Conservation (phyloP, 2,329 filamentous ascomycete genomes). For the Hymenoscyphus fructigenus region DNA sequence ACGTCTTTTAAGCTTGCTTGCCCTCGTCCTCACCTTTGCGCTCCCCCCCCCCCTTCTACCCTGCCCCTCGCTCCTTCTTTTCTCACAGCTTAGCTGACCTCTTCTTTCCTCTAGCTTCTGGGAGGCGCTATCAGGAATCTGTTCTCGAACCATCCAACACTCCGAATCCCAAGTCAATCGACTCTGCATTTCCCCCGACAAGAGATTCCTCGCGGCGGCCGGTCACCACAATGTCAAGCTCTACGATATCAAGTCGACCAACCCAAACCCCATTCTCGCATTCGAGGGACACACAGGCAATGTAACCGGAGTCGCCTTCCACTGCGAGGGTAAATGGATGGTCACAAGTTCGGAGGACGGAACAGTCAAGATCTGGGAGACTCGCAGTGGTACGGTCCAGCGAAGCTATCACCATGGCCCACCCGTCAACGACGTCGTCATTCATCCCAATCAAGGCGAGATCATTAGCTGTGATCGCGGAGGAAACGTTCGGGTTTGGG, state of each 20-base stretch:
- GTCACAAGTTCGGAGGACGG: conserved; percentile 96
- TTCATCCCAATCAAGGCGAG: conserved; percentile 97
- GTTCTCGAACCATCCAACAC: conserved; percentile 95
- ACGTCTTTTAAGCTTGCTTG: conserved; percentile 20
- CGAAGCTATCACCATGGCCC: conserved; percentile 88
- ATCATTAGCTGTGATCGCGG: conserved; percentile 94
- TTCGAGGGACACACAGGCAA: conserved; percentile 97
- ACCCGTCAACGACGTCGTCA: conserved; percentile 97
- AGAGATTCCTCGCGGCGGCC: conserved; percentile 80
- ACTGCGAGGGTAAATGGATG: conserved; percentile 99
- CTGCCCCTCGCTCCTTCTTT: background rate
- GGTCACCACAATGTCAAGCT: conserved; percentile 87
- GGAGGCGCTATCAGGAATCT: conserved; percentile 97
- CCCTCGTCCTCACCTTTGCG: background rate
- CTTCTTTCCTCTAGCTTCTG: conserved; percentile 69
- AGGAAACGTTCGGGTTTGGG: conserved; percentile 93
- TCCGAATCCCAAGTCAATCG: conserved; percentile 98
- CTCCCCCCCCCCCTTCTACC: background rate
- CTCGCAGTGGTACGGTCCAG: conserved; percentile 58
- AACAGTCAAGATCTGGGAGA: conserved; percentile 41
- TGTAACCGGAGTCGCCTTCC: conserved; percentile 94
- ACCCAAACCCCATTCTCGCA: conserved; percentile 86
- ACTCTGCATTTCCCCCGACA: conserved; percentile 96
- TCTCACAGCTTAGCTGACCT: conserved; percentile 10
- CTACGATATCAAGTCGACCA: conserved; percentile 98